Evolutionary conservation across 75 land plant genomes (phyloP), one percentile per base, ranked within the genome.

Genomic region (Azolla pinnata): DNA sequence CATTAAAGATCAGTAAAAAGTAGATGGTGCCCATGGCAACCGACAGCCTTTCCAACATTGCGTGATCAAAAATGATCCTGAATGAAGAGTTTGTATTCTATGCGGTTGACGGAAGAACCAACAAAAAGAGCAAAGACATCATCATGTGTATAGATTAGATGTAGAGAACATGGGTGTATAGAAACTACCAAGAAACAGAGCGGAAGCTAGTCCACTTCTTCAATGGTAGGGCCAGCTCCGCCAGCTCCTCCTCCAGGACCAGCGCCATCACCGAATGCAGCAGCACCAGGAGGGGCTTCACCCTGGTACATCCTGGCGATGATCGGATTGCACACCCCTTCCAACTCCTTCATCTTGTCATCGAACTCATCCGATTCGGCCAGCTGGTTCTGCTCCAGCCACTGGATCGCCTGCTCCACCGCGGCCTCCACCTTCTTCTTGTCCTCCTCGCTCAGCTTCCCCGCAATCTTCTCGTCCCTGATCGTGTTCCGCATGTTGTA

Each of bases 291-390:
- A 63, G 52, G 53, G 21, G 54, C 69, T 23, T 34, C 75, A 50
- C 75, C 84, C 31, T 78, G 69, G 34, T 78, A 78, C 69, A 81
- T 78, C 70, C 70, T 73, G 25, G 78, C 78, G 26, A 81, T 74
- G 69, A 81, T 78, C 0, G 77, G 77, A 27, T 77, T 77, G 74
- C 83, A 77, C 26, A 73, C 54, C 25, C 74, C 59, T 75, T 84
- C 87, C 8, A 84, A 62, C 74, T 27, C n/a, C n/a, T n/a, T n/a
- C n/a, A n/a, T n/a, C n/a, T n/a, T n/a, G n/a, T n/a, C n/a, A n/a
- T n/a, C n/a, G n/a, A n/a, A n/a, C n/a, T n/a, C n/a, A n/a, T n/a
- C n/a, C n/a, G n/a, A n/a, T n/a, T n/a, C n/a, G n/a, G 74, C 74
- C 42, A 71, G 56, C 56, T 73, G 73, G 29, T 73, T 73, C 25